Percentiles rank a stretch among this genome's conserved stretches.
phyloP scores from a whole-genome alignment of 1,284 basidiomycete species.

The Moesziomyces aphidis region DNA sequence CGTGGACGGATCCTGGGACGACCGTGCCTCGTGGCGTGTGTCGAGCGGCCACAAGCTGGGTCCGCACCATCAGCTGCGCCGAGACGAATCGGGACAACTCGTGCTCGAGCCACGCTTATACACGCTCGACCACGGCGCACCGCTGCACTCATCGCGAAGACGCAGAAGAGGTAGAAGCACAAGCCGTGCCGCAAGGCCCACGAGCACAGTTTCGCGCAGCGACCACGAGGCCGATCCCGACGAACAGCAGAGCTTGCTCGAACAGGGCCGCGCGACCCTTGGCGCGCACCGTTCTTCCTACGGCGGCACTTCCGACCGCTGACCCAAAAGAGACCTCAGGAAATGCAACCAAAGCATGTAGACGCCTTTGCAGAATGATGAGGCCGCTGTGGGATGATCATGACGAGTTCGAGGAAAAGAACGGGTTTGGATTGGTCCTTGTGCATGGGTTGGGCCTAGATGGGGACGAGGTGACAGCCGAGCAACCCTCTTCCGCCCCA shows the following conservation, averaged over 20 bases:
- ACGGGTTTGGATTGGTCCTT: not conserved
- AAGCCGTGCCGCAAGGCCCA: constrained; percentile 3
- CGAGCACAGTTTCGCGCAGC: not conserved
- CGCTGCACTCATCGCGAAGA: constrained; percentile 14
- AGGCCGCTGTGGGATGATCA: no score
- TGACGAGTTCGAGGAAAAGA: no score
- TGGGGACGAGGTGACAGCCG: constrained; percentile 38
- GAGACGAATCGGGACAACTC: constrained; percentile 36
- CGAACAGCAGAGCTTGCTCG: constrained; percentile 34
- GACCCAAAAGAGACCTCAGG: not conserved
- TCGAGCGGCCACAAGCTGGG: constrained; percentile 56
- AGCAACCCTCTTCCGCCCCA: constrained; percentile 55
- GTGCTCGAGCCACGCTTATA: constrained; percentile 42
- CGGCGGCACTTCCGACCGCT: constrained; percentile 21
- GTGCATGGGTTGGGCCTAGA: not conserved
- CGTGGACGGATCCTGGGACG: constrained; percentile 43
- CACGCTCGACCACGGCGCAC: constrained; percentile 31
- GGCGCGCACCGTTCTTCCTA: constrained; percentile 5
- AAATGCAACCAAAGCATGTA: no score
- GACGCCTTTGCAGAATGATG: no score
- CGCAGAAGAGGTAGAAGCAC: constrained; percentile 3
- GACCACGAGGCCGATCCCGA: not conserved
- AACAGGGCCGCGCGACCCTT: constrained; percentile 13
- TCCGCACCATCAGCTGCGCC: constrained; percentile 40
- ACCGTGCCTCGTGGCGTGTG: constrained; percentile 45